Conservation (phyloP, 352 stramenopile genomes). For the Globisporangium rhizosaccharum region DNA sequence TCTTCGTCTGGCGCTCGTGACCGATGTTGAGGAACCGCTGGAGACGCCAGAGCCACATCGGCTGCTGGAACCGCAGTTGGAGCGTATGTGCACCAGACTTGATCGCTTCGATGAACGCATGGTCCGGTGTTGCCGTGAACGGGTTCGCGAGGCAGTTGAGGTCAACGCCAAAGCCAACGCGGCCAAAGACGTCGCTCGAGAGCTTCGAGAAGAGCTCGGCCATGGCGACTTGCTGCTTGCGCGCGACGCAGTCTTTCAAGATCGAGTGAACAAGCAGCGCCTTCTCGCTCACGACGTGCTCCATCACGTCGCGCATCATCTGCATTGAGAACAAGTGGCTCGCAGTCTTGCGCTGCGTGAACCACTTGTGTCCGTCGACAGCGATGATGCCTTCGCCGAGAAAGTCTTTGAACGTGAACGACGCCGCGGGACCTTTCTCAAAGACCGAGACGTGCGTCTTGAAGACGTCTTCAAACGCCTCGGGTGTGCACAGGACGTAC, state of each 20-base stretch:
- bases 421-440: slow-evolving; percentile 31
- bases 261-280: slow-evolving; percentile 30
- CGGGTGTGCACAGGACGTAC: slow-evolving; percentile 22
- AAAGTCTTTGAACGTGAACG: slow-evolving; percentile 14
- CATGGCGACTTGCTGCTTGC: too few species aligned
- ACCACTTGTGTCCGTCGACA: slow-evolving; percentile 47
- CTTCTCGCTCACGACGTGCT: slow-evolving; percentile 12
- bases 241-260: too few species aligned
- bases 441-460: slow-evolving; percentile 57
- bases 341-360: slow-evolving; percentile 65
- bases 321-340: slow-evolving; percentile 82
- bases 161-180: slow-evolving; percentile 47
- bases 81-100: too few species aligned
- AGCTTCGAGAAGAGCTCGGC: slow-evolving; percentile 9
- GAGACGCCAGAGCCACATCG: too few species aligned
- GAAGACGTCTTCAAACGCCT: slow-evolving; percentile 40
- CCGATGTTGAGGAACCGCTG: slow-evolving; percentile 33
- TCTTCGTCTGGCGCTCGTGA: slow-evolving; percentile 22
- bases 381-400: slow-evolving; percentile 65
- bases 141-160: too few species aligned
- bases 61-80: too few species aligned
- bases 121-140: too few species aligned
- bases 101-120: too few species aligned
- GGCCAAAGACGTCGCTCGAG: slow-evolving; percentile 68
- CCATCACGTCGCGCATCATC: slow-evolving; percentile 49